Evolutionary conservation across 768 basidiomycete species (phyloP), one percentile per base, ranked within the genome.

Genomic region (Roridomyces roridus): DNA sequence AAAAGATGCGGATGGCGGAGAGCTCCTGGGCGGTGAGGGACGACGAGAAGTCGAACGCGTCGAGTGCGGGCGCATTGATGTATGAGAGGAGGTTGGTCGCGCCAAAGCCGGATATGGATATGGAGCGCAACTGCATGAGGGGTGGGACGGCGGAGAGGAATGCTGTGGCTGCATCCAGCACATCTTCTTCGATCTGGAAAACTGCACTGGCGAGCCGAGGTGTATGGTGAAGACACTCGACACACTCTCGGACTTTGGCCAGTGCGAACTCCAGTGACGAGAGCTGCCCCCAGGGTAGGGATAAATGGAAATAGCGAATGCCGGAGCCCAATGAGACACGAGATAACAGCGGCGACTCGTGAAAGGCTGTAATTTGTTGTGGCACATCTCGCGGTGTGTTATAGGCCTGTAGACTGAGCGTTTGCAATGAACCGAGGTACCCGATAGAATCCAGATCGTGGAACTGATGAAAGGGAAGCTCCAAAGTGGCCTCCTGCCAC

Each of bases 231-330:
- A 57, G 28, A 25, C 41, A 44, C 6, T 50, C 42, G 25, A 48
- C 14, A 31, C 47, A 56, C 21, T 56, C 48, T 10, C n/a, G 7
- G 5, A 31, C 28, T 21, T 18, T 24, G 20, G 37, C 26, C 3
- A 37, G 12, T 2, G 21, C 15, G 14, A 50, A 28, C 24, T 57
- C 48, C 36, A 57, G 17, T 17, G 12, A 39, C 12, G 44, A 40
- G 1, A 51, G 14, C 29, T 57, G 55, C 6, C 6, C 7, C 49
- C 55, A 57, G 14, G 55, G 49, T 5, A 57, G 49, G 8, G 23
- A 21, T 10, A 51, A 51, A 25, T 51, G 17, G 1, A 28, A 31
- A 3, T 48, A 49, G 9, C 43, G 44, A 10, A 57, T 28, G 18
- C 42, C 21, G 17, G 36, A 11, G n/a, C 46, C 35, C 15, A 57